phyloP scores from a whole-genome alignment of 1,284 basidiomycete genomes.

The Sporisorium reilianum region DNA sequence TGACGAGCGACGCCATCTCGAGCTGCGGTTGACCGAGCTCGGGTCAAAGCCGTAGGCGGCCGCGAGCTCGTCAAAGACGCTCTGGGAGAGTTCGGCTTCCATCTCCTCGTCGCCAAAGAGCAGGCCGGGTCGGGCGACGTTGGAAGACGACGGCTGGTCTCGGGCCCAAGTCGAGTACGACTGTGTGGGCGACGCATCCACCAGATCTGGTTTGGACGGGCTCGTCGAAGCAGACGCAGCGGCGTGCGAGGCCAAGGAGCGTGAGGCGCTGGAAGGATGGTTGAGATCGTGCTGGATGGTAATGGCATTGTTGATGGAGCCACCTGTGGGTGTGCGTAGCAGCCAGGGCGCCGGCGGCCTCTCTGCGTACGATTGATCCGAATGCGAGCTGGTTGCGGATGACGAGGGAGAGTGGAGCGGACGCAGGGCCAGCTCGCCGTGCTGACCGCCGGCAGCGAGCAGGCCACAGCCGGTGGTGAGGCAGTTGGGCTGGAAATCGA shows the following conservation, averaged over 20 bases:
- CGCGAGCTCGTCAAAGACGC: slow-evolving; percentile 45
- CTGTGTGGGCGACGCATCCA: slow-evolving; percentile 10
- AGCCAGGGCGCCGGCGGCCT: slow-evolving; percentile 59
- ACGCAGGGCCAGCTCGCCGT: slow-evolving; percentile 81
- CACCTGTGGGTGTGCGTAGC: slow-evolving; percentile 73
- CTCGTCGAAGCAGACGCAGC: slow-evolving; percentile 3
- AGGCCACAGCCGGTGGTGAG: slow-evolving; percentile 73
- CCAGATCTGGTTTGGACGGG: slow-evolving; percentile 21
- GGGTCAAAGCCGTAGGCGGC: slow-evolving; percentile 48
- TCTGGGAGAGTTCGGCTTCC: slow-evolving; percentile 42
- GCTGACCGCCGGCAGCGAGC: slow-evolving; percentile 84
- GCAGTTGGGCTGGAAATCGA: slow-evolving; percentile 77
- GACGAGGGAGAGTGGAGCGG: slow-evolving; percentile 69
- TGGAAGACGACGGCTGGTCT: slow-evolving; percentile 30
- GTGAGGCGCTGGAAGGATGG: slow-evolving; percentile 14
- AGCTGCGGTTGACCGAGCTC: slow-evolving; percentile 27
- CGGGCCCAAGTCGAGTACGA: slow-evolving; percentile 27
- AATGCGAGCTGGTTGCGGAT: slow-evolving; percentile 13
- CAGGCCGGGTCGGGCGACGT: slow-evolving; percentile 27
- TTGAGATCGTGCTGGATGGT: slow-evolving; percentile 69
- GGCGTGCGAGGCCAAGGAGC: not conserved
- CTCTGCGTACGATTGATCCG: slow-evolving; percentile 16
- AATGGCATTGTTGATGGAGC: slow-evolving; percentile 85
- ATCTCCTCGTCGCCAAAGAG: slow-evolving; percentile 46
- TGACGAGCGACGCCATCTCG: slow-evolving; percentile 24